Evolutionary conservation across 2,329 filamentous ascomycete genomes (phyloP).

Genomic region (Diaporthe nobilis): DNA sequence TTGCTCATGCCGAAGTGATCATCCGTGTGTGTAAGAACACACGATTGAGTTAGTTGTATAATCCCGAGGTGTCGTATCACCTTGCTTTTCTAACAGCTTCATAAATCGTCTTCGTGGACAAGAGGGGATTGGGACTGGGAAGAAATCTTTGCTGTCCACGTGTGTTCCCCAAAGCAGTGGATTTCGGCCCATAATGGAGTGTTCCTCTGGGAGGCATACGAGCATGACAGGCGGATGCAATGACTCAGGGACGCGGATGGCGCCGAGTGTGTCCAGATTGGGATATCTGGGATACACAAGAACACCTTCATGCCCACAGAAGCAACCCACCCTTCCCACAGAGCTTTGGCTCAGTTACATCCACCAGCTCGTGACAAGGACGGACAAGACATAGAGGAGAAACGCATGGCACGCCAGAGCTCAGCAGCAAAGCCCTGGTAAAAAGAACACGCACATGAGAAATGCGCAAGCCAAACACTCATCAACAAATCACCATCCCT

Average conservation of each 20-base stretch:
- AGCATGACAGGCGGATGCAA: not conserved
- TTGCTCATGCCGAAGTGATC: not conserved
- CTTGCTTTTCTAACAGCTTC: too few species aligned
- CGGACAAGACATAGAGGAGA: not conserved
- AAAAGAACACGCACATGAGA: too few species aligned
- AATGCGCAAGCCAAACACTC: not conserved
- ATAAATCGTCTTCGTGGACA: not conserved
- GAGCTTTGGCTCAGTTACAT: not conserved
- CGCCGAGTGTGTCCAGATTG: not conserved
- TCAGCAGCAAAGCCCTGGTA: too few species aligned
- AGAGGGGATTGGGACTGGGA: not conserved
- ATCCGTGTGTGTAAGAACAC: too few species aligned
- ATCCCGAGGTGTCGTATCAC: not conserved
- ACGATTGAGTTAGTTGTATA: not conserved
- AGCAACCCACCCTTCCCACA: not conserved
- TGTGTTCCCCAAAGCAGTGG: not conserved
- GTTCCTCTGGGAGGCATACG: not conserved
- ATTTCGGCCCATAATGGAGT: not conserved
- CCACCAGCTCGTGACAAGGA: not conserved
- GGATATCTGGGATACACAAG: not conserved
- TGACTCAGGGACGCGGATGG: not conserved
- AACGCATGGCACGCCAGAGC: not conserved
- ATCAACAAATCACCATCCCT: too few species aligned
- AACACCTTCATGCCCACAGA: not conserved
- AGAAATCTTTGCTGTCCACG: too few species aligned